Conservation (phyloP, 2,329 filamentous ascomycete species). For the Neoarthrinium moseri region DNA sequence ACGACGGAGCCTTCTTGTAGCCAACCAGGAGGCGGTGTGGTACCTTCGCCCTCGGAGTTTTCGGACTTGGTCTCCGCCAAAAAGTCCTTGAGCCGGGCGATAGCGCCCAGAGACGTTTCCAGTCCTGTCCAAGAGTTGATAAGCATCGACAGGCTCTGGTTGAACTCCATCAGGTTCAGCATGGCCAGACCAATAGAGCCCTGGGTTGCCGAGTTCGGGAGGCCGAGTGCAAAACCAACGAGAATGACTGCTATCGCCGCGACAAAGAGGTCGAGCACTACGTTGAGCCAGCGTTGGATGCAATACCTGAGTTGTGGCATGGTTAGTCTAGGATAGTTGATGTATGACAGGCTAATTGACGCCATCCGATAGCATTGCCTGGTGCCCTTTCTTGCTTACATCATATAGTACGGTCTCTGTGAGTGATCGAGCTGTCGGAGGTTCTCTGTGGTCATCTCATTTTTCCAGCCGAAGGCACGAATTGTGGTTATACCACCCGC, state of each 20-base stretch:
- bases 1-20: conserved; percentile 17
- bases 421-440: conserved; percentile 27
- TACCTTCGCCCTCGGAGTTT: neutral
- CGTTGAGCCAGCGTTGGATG: conserved; percentile 33
- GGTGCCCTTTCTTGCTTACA: conserved; percentile 14
- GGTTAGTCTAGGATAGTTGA: no score
- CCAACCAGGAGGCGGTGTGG: neutral
- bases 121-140: conserved; percentile 25
- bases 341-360: no score
- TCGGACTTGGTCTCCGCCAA: neutral
- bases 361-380: neutral
- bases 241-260: conserved; percentile 33
- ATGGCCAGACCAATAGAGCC: conserved; percentile 31
- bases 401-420: conserved; percentile 32
- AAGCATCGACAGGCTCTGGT: conserved; percentile 16
- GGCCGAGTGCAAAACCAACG: conserved; percentile 31
- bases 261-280: conserved; percentile 37
- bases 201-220: conserved; percentile 26
- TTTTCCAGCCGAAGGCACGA: conserved; percentile 44
- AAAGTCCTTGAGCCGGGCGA: conserved; percentile 15
- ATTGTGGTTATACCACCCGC: conserved; percentile 42
- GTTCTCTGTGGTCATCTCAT: conserved; percentile 29
- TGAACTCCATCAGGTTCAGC: conserved; percentile 24
- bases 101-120: conserved; percentile 24
- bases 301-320: conserved; percentile 29